Conservation (phyloP, 139 green algal species). For the Chlamydomonas applanata region DNA sequence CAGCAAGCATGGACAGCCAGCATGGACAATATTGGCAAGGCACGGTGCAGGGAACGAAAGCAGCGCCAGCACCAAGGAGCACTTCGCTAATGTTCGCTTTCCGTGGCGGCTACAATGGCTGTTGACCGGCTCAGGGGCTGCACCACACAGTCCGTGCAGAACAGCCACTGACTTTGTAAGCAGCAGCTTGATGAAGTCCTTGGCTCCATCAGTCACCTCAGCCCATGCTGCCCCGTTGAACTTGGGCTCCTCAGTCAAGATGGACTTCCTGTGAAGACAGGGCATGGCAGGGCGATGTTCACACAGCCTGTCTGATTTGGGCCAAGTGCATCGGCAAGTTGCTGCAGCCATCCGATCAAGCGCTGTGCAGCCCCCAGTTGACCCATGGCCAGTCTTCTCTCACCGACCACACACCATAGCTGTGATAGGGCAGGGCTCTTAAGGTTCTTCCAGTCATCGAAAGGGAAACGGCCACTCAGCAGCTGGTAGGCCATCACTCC, state of each 20-base stretch:
- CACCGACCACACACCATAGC: constrained; percentile 63
- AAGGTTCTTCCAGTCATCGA: constrained; percentile 77
- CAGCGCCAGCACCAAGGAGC: too few species aligned
- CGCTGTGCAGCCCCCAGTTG: too few species aligned
- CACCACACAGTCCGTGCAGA: background rate
- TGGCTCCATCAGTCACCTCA: constrained; percentile 67
- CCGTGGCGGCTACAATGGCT: background rate
- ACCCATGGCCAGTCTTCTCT: too few species aligned
- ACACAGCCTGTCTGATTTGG: too few species aligned
- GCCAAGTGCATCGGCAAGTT: too few species aligned
- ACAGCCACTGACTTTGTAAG: constrained; percentile 66
- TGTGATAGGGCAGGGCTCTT: constrained; percentile 68
- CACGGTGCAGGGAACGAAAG: background rate
- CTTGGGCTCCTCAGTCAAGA: constrained; percentile 71
- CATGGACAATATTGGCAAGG: background rate
- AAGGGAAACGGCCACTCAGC: constrained; percentile 78
- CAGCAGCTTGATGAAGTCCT: constrained; percentile 80
- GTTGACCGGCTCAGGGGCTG: background rate
- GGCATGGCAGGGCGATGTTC: too few species aligned
- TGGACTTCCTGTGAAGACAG: constrained; percentile 53
- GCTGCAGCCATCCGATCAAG: too few species aligned
- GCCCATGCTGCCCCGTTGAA: constrained; percentile 61
- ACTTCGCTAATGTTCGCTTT: too few species aligned
- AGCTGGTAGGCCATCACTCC: constrained; percentile 91
- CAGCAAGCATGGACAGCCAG: background rate